phyloP scores from a whole-genome alignment of 129 eudicot genomes.

The Pulicaria dysenterica region DNA sequence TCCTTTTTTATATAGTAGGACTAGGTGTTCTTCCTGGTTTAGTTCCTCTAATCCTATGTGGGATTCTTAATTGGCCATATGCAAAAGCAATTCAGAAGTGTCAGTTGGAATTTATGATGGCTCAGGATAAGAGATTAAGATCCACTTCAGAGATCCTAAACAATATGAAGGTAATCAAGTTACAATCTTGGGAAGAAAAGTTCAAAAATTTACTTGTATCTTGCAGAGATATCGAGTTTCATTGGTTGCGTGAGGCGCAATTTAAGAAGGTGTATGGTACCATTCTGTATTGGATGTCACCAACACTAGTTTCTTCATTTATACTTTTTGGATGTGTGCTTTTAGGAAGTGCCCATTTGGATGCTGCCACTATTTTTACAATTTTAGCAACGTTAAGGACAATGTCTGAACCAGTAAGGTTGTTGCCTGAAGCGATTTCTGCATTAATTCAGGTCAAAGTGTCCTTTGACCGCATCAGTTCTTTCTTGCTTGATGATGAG shows the following conservation, averaged over 20 bases:
- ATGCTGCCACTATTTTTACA: slow-evolving; percentile 69
- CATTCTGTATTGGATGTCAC: slow-evolving; percentile 63
- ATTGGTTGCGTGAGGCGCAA: slow-evolving; percentile 52
- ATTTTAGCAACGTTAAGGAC: slow-evolving; percentile 56
- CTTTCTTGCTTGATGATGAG: slow-evolving; percentile 68
- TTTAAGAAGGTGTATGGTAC: slow-evolving; percentile 43
- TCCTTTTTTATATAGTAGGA: slow-evolving; percentile 56
- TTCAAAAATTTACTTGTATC: slow-evolving; percentile 53
- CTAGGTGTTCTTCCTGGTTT: slow-evolving; percentile 64
- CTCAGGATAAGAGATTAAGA: slow-evolving; percentile 66
- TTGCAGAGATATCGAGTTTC: slow-evolving; percentile 51
- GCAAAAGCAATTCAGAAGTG: slow-evolving; percentile 62
- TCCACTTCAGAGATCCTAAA: slow-evolving; percentile 74
- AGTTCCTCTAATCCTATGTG: slow-evolving; percentile 58
- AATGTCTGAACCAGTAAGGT: slow-evolving; percentile 67
- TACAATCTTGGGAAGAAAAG: slow-evolving; percentile 80
- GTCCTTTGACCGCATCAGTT: slow-evolving; percentile 62
- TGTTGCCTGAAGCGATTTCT: slow-evolving; percentile 66
- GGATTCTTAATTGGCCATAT: slow-evolving; percentile 63
- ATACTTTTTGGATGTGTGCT: slow-evolving; percentile 52
- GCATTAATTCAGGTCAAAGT: slow-evolving; percentile 65
- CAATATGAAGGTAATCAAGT: slow-evolving; percentile 79
- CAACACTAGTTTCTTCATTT: slow-evolving; percentile 59
- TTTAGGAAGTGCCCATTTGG: slow-evolving; percentile 54
- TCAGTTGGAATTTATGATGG: slow-evolving; percentile 56